A percentile compares a stretch with the other conserved stretches of the same genome.
These are phyloP conservation scores for Sparassis latifolia DNA, from an alignment of 1,284 basidiomycete genomes.

Conservation along the genomic window DNA sequence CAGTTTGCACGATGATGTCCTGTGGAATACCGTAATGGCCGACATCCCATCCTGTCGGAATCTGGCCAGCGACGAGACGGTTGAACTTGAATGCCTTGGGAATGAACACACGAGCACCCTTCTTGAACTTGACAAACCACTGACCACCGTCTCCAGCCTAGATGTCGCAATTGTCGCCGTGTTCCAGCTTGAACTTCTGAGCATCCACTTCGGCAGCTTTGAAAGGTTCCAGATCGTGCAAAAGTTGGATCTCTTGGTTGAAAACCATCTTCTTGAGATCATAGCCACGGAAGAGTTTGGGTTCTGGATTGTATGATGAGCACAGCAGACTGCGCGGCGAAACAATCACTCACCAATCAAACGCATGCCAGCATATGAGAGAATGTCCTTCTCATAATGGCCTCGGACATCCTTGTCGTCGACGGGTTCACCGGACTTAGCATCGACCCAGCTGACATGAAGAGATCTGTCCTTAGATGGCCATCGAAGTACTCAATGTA, in stretches of 20 bases:
- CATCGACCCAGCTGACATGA: constrained; percentile 97
- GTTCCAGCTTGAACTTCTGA: constrained; percentile 93
- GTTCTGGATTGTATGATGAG: constrained; percentile 52
- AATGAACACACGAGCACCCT: constrained; percentile 89
- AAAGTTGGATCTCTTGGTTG: constrained; percentile 94
- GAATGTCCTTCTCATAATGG: constrained; percentile 92
- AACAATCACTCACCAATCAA: constrained; percentile 67
- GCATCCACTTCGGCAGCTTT: constrained; percentile 92
- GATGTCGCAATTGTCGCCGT: constrained; percentile 93
- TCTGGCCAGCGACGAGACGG: constrained; percentile 91
- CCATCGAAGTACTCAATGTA: constrained; percentile 98
- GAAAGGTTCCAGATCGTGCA: constrained; percentile 94
- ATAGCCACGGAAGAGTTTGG: constrained; percentile 95
- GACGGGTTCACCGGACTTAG: constrained; percentile 91
- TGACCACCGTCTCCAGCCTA: constrained; percentile 89
- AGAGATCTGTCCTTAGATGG: constrained; percentile 87
- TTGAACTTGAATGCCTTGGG: constrained; percentile 96
- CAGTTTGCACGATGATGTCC: constrained; percentile 92
- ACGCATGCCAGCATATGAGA: constrained; percentile 91
- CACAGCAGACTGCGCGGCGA: not conserved
- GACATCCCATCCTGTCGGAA: constrained; percentile 96
- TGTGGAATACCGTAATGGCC: constrained; percentile 96
- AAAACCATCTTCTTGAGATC: constrained; percentile 94
- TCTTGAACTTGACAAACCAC: constrained; percentile 98
- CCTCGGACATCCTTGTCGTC: constrained; percentile 96